A percentile compares a stretch with the other conserved stretches of the same genome.
phyloP scores from a whole-genome alignment of 495 filamentous ascomycete species.

The Penicillium bialowiezense region DNA sequence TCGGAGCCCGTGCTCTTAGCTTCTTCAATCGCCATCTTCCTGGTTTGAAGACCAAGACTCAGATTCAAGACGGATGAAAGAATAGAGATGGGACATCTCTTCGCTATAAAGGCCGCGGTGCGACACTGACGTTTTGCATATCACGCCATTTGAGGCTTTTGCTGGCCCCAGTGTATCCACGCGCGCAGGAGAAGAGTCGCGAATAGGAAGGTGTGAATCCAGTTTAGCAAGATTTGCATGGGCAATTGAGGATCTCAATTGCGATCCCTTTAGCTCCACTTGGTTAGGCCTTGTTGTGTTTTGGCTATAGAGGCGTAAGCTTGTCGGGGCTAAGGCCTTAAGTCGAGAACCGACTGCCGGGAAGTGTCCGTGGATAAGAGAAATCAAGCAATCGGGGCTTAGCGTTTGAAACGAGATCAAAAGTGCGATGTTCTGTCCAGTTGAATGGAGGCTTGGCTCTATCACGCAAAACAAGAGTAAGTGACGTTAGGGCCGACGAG shows the following conservation, averaged over 20 bases:
- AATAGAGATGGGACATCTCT: background rate
- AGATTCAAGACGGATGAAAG: background rate
- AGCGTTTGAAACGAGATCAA: background rate
- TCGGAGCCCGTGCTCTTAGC: slow-evolving; percentile 3
- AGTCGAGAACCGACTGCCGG: background rate
- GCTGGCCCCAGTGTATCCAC: background rate
- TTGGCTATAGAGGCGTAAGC: background rate
- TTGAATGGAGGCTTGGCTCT: slow-evolving; percentile 5
- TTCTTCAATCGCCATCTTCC: slow-evolving; percentile 23
- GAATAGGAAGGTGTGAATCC: slow-evolving; percentile 1
- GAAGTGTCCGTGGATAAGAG: background rate
- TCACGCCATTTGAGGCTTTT: slow-evolving; percentile 20
- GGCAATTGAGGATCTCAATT: slow-evolving; percentile 1
- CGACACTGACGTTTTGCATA: slow-evolving; percentile 6
- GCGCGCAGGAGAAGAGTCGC: background rate
- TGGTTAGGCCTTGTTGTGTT: background rate
- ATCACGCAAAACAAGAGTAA: slow-evolving; percentile 24
- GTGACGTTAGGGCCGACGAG: slow-evolving; percentile 22
- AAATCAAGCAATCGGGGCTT: background rate
- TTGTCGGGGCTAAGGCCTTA: background rate
- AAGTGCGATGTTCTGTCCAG: background rate
- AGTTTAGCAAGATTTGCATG: background rate
- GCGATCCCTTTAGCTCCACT: background rate
- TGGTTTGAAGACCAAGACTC: background rate
- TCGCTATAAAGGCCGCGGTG: background rate